A percentile compares a stretch with the other conserved stretches of the same genome.
Conservation (phyloP, 2,329 filamentous ascomycete species). For the Alternaria ventricosa region DNA sequence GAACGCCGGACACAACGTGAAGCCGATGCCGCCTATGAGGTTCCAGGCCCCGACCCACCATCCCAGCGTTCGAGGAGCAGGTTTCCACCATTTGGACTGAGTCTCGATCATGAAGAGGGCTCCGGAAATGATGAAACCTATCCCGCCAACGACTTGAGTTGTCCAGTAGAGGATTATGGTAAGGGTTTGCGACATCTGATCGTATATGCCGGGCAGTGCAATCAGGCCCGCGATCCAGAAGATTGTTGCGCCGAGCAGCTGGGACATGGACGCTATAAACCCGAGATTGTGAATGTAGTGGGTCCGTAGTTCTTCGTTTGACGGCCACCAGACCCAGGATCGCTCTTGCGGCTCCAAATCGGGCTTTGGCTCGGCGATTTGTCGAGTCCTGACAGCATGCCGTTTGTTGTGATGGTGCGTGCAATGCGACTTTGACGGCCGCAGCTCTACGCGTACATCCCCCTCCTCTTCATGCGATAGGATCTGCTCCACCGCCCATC, state of each 20-base stretch:
- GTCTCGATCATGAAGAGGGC: constrained; percentile 71
- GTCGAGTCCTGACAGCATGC: constrained; percentile 35
- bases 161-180: constrained; percentile 66
- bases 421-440: constrained; percentile 30
- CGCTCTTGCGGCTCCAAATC: neutral
- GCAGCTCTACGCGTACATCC: constrained; percentile 7
- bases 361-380: neutral
- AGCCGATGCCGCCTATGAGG: constrained; percentile 67
- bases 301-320: constrained; percentile 60
- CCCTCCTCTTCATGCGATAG: constrained; percentile 42
- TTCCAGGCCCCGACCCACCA: constrained; percentile 75
- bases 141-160: constrained; percentile 67
- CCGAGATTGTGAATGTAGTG: constrained; percentile 69
- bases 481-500: constrained; percentile 68
- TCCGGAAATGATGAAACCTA: constrained; percentile 66
- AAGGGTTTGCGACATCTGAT: constrained; percentile 57
- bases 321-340: constrained; percentile 67
- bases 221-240: constrained; percentile 71
- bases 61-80: constrained; percentile 63
- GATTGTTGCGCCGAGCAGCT: constrained; percentile 65
- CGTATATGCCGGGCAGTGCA: constrained; percentile 62
- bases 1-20: constrained; percentile 56
- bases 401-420: constrained; percentile 49
- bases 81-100: constrained; percentile 67
- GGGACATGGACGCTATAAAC: constrained; percentile 65